These are phyloP conservation scores for Simmondsia chinensis DNA, from an alignment of 148 eudicot species.

Conservation along the genomic window DNA sequence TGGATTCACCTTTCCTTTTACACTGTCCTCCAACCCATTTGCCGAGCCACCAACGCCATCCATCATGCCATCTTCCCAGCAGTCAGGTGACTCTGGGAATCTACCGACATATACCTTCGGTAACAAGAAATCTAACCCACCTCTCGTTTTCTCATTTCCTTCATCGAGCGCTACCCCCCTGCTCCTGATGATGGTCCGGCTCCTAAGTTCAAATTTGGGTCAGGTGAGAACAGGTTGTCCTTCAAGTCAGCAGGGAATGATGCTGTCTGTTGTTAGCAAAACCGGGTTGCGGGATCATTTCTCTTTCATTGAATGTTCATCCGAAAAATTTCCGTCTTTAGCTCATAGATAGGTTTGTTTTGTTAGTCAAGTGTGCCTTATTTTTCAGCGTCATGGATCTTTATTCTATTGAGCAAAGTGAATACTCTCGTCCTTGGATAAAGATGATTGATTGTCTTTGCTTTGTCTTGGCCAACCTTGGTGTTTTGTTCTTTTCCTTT, in stretches of 20 bases:
- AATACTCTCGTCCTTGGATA: no score
- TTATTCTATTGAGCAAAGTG: no score
- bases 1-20: constrained; percentile 63
- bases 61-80: constrained; percentile 48
- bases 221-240: constrained; percentile 50
- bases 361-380: no score
- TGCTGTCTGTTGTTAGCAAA: constrained; percentile 33
- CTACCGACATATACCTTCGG: constrained; percentile 44
- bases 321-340: background rate
- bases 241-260: constrained; percentile 49
- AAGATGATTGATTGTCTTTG: no score
- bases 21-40: constrained; percentile 31
- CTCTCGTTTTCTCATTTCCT: constrained; percentile 53
- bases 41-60: constrained; percentile 90
- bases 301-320: background rate
- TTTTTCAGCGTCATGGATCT: no score
- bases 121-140: constrained; percentile 31
- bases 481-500: no score
- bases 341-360: constrained; percentile 4
- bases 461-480: no score
- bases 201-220: constrained; percentile 62
- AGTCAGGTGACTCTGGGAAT: constrained; percentile 10
- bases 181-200: constrained; percentile 18
- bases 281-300: background rate
- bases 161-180: constrained; percentile 34